Percentiles rank a stretch among this genome's conserved stretches.
phyloP scores from a whole-genome alignment of 2,329 filamentous ascomycete species.

The Pestalotiopsis fici region DNA sequence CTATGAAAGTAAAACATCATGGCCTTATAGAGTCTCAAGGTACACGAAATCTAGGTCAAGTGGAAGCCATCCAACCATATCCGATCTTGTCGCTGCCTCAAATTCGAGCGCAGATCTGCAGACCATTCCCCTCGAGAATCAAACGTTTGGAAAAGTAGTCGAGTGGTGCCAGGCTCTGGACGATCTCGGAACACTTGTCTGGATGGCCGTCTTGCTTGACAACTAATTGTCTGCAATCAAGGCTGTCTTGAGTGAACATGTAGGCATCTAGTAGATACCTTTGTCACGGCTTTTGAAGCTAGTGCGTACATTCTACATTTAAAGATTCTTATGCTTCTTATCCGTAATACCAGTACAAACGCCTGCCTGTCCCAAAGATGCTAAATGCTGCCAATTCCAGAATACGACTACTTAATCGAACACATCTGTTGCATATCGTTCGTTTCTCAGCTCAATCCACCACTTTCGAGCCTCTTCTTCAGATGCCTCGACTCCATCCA shows the following conservation, averaged over 20 bases:
- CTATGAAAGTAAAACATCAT: slow-evolving; percentile 15
- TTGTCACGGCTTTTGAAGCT: too few relatives aligned
- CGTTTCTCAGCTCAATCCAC: slow-evolving; percentile 21
- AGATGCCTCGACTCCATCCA: slow-evolving; percentile 8
- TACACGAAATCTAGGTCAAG: slow-evolving; percentile 9
- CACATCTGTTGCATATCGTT: slow-evolving; percentile 37
- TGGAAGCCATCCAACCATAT: slow-evolving; percentile 9
- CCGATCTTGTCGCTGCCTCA: slow-evolving; percentile 8
- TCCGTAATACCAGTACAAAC: neutral
- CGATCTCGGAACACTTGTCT: slow-evolving; percentile 25
- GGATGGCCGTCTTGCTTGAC: slow-evolving; percentile 33
- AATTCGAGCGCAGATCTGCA: neutral
- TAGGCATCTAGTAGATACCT: too few relatives aligned
- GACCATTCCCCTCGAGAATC: neutral
- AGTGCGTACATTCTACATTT: neutral
- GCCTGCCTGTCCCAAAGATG: neutral
- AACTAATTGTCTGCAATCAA: neutral
- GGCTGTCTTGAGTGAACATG: neutral
- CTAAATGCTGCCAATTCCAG: neutral
- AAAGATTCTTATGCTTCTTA: neutral
- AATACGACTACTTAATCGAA: slow-evolving; percentile 22
- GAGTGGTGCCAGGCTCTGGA: slow-evolving; percentile 27
- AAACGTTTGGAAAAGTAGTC: slow-evolving; percentile 14
- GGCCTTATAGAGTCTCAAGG: slow-evolving; percentile 16
- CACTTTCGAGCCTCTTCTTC: slow-evolving; percentile 21